Evolutionary conservation across 2,329 filamentous ascomycete genomes (phyloP), one percentile per base, ranked within the genome.

Genomic region (Lachnellula cervina): DNA sequence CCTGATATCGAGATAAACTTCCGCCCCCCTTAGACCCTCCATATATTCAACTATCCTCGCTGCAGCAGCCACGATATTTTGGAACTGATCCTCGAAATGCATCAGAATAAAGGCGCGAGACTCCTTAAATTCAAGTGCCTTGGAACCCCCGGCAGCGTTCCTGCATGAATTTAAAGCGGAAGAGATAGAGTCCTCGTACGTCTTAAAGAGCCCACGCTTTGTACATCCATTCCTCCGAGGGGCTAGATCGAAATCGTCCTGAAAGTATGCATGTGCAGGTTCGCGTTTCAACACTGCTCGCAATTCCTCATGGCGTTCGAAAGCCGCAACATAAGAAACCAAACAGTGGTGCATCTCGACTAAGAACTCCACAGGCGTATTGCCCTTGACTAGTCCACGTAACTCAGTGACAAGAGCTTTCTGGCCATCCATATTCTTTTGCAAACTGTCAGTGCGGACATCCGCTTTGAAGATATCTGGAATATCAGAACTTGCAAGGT

Each of bases 21-120:
- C 5, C 17, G 3, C 21, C 21, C 21, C 25, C 17, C 25, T 47
- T 11, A 4, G 17, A 11, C 32, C 47, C 37, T 48, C 23, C 14
- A 51, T 44, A 17, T 51, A 58, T 23, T 35, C 19, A 32, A 34
- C 48, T 40, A 58, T 17, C 6, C 34, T 48, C 11, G 23, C 35
- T 14, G 42, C 34, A 23, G 59, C 28, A 40, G 55, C 25, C 9
- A 55, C 14, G 43, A 52, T 46, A 40, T 35, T 37, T n/a, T 50
- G 34, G 38, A 56, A 56, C 9, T 56, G 53, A 46, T 35, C 38
- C 17, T 58, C 54, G 7, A 56, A 17, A 7, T 46, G 35, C 4
- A 40, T 19, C 5, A 58, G 44, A 23, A 52, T 16, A 2, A 21
- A 32, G 17, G 49, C 47, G 34, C 56, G 35, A 8, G 47, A 43